Evolutionary conservation across 1,139 yeast species (phyloP).

Genomic region (Candida glucosophila): DNA sequence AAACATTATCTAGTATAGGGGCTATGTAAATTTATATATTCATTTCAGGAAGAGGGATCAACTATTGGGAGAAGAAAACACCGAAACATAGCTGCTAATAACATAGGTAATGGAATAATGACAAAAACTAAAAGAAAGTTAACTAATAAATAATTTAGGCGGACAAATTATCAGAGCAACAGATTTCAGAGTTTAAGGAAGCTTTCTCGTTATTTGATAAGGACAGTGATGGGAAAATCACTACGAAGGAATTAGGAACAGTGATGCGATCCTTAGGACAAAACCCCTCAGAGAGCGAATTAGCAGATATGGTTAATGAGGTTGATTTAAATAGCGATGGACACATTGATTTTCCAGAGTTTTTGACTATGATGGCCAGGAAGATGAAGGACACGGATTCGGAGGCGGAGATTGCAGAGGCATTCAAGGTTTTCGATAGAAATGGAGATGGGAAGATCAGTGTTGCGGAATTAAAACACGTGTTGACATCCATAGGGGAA

Average conservation of each 20-base stretch:
- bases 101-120: too few species aligned
- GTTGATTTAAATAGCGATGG: slow-evolving; percentile 95
- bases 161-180: slow-evolving; percentile 89
- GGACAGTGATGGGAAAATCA: slow-evolving; percentile 92
- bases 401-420: slow-evolving; percentile 95
- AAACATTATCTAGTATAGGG: too few species aligned
- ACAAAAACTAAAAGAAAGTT: too few species aligned
- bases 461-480: slow-evolving; percentile 93
- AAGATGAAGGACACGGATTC: slow-evolving; percentile 94
- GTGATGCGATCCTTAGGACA: slow-evolving; percentile 98
- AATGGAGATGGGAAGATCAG: slow-evolving; percentile 97
- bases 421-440: slow-evolving; percentile 88
- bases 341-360: slow-evolving; percentile 84
- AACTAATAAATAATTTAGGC: slow-evolving; percentile 30
- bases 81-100: too few species aligned
- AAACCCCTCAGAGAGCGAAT: slow-evolving; percentile 93
- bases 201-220: slow-evolving; percentile 95
- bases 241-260: slow-evolving; percentile 92
- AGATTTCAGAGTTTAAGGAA: slow-evolving; percentile 93
- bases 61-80: too few species aligned
- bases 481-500: slow-evolving; percentile 94
- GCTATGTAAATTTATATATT: too few species aligned
- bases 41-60: too few species aligned
- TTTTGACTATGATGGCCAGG: slow-evolving; percentile 83
- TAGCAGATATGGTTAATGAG: slow-evolving; percentile 93